Evolutionary conservation across 805 yeast genomes (phyloP), one percentile per base, ranked within the genome.

Genomic region (Maudiozyma bulderi): DNA sequence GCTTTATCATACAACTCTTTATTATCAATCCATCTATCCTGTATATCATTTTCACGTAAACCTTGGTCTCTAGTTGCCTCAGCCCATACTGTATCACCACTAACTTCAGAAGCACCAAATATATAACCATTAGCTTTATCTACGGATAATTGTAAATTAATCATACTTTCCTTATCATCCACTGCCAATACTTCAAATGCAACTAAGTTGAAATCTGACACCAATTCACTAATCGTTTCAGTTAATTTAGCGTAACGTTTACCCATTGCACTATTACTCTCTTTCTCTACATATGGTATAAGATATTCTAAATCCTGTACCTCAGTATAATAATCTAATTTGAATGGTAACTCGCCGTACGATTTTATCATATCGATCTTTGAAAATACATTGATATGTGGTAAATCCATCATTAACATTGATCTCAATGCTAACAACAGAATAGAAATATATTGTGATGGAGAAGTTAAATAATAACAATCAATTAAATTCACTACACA

Each of bases 11-110:
- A 89, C 45, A 70, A 71, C 30, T 77, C 84, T 62, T 90, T 93
- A 55, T 82, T 74, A 50, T 87, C 96, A 9, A 93, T 77, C 99
- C 99, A 93, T 51, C 99, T 74, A 55, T 93, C 99, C 57, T 93
- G 99, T 5, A 88, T 78, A 62, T 90, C 96, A 40, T 61, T 55
- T 35, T 61, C 80, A 42, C 74, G 64, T 43, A 73, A 66, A 9
- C 86, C 81, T 39, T 90, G 82, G 61, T 86, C 87, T 54, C 98
- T 74, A 0, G 91, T 77, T 0, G 96, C 96, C 57, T 91, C 96
- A n/a, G 89, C 86, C 99, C 99, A 93, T 1, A 93, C 81, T 0
- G 91, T 79, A 61, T 93, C 99, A n/a, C 98, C 99, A 2, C 97
- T 96, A 7, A 91, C 74, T 57, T 93, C 99, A 32, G 89, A 86